Conservation (phyloP, 352 stramenopile species). For the Phytophthora macrochlamydospora region DNA sequence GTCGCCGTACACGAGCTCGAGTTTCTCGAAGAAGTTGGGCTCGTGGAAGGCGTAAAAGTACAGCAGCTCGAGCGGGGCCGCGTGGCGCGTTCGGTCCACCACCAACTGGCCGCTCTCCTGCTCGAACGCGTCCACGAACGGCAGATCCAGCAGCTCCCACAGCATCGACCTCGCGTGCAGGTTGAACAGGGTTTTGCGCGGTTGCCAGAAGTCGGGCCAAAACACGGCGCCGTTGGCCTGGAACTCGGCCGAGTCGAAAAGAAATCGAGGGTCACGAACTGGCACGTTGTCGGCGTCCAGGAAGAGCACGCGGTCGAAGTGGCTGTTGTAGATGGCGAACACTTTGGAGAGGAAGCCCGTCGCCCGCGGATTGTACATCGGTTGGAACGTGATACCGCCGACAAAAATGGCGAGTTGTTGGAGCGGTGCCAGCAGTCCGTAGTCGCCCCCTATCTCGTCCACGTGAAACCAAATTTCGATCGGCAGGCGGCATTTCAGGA, state of each 20-base stretch:
- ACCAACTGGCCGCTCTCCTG: constrained; percentile 60
- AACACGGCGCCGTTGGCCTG: constrained; percentile 46
- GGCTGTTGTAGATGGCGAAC: constrained; percentile 43
- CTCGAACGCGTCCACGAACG: constrained; percentile 58
- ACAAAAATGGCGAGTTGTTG: constrained; percentile 22
- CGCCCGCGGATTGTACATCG: constrained; percentile 29
- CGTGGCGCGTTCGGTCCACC: constrained; percentile 34
- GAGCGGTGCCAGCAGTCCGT: constrained; percentile 8
- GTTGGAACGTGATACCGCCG: constrained; percentile 15
- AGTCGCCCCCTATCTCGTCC: constrained; percentile 20
- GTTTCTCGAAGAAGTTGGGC: constrained; percentile 27
- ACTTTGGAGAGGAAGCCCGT: constrained; percentile 46
- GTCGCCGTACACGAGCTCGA: constrained; percentile 41
- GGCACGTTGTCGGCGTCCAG: constrained; percentile 60
- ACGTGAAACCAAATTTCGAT: constrained; percentile 52
- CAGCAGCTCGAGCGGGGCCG: constrained; percentile 29
- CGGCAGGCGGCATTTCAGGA: constrained; percentile 39
- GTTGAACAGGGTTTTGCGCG: constrained; percentile 52
- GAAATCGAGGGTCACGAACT: constrained; percentile 40
- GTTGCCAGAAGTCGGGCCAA: constrained; percentile 70
- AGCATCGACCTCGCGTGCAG: constrained; percentile 46
- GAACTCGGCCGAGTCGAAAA: constrained; percentile 46
- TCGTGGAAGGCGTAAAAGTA: constrained; percentile 42
- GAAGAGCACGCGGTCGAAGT: constrained; percentile 45
- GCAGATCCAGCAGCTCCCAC: constrained; percentile 45